Conservation (phyloP, 306 rosid species). For the Medicago ruthenica region DNA sequence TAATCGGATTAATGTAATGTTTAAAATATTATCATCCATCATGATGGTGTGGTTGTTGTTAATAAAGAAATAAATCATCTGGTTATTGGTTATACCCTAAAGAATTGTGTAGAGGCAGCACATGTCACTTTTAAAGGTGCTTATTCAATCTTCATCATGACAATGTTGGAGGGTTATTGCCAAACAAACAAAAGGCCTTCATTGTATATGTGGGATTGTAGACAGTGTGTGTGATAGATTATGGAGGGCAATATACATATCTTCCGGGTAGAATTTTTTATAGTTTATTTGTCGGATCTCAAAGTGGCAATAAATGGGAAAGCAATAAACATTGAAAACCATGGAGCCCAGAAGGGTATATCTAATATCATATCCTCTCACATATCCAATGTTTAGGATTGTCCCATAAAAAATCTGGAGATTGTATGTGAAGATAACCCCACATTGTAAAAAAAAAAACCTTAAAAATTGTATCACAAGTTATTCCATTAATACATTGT, state of each 20-base stretch:
- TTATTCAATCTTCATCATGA: constrained; percentile 45
- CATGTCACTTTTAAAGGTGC: constrained; percentile 28
- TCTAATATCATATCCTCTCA: constrained; percentile 39
- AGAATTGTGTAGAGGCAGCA: constrained; percentile 28
- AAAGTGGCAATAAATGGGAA: constrained; percentile 51
- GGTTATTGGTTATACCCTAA: neutral
- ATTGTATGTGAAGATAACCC: no score
- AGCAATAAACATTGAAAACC: constrained; percentile 37
- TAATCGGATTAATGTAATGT: no score
- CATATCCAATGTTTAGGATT: neutral
- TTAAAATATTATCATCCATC: neutral
- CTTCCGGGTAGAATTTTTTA: neutral
- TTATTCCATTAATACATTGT: no score
- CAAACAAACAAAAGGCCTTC: constrained; percentile 35
- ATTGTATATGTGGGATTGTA: constrained; percentile 26
- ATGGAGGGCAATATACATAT: constrained; percentile 30
- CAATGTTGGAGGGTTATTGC: constrained; percentile 33
- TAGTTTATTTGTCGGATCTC: constrained; percentile 46
- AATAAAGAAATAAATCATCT: neutral
- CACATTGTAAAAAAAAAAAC: no score
- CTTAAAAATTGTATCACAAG: no score
- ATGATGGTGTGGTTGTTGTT: neutral
- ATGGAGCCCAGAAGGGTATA: constrained; percentile 40
- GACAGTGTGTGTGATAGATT: constrained; percentile 25
- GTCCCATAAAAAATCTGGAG: neutral